phyloP scores from a whole-genome alignment of 164 flowering plant species.

The Protea cynaroides region DNA sequence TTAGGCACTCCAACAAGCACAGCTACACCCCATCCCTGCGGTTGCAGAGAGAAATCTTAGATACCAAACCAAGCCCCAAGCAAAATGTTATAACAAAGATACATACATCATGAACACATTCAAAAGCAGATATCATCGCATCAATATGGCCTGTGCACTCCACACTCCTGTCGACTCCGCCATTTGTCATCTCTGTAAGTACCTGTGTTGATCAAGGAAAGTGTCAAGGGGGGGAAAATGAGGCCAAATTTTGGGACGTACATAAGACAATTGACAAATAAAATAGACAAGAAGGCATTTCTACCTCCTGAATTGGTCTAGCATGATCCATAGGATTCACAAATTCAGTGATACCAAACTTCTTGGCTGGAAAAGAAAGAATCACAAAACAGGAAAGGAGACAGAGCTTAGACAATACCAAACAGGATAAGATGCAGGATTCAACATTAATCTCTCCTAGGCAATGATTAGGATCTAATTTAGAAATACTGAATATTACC shows the following conservation, averaged over 20 bases:
- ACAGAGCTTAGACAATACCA: neutral
- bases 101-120: constrained; percentile 40
- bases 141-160: constrained; percentile 27
- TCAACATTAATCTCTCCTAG: neutral
- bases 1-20: constrained; percentile 35
- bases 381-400: neutral
- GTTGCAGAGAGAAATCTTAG: neutral
- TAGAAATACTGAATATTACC: constrained; percentile 8
- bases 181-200: constrained; percentile 33
- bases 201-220: constrained; percentile 16
- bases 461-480: neutral
- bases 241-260: neutral
- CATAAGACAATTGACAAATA: neutral
- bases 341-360: constrained; percentile 43
- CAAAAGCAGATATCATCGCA: constrained; percentile 27
- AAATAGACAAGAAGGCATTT: neutral
- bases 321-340: constrained; percentile 33
- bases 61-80: neutral
- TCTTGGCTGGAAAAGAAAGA: constrained; percentile 28
- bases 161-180: constrained; percentile 37
- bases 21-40: constrained; percentile 38
- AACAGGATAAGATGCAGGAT: neutral
- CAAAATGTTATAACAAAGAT: neutral
- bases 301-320: constrained; percentile 45
- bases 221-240: too few relatives aligned